Evolutionary conservation across 305 asterid species (phyloP), one percentile per base, ranked within the genome.

Genomic region (Fraxinus sp.): DNA sequence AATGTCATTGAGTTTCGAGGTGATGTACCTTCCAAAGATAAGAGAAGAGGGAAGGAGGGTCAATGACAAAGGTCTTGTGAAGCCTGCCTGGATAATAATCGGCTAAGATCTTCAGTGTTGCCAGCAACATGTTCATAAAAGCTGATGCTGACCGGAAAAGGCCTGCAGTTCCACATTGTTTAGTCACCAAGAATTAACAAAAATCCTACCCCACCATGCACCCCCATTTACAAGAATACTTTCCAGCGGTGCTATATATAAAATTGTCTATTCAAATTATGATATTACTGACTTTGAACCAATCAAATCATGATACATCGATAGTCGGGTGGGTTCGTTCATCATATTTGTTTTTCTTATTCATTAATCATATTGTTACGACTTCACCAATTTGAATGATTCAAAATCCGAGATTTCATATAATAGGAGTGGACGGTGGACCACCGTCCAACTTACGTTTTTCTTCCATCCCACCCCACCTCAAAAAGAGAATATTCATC

Each of bases 121-220:
- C 89, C 85, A 94, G 68, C 46, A 94, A 80, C 85, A 93, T 89
- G 89, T 93, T 96, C 95, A 93, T 91, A 88, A 96, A 96, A 85
- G 97, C 93, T 83, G 99, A 86, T 3, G 97, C 99, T 79, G 99
- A 96, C 83, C 97, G 92, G 93, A 90, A 92, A 93, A 92, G 87
- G 93, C 98, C 99, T 96, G 95, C 87, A 90, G 59, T 66, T 75
- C 62, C 57, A 24, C 81, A 76, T 62, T 55, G 79, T 80, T 78
- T 83, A 82, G 85, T 79, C 88, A 89, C 75, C 81, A 77, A 80
- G 64, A 83, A 86, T 75, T 82, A 84, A n/a, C 86, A 80, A 86
- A 68, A 22, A 66, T 35, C 74, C 11, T 10, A 66, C 35, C 74
- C 74, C 64, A 16, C 64, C 22, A 52, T 16, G 64, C 28, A 26